Conservation (phyloP, 148 eudicot genomes). For the Limonium bicolor region DNA sequence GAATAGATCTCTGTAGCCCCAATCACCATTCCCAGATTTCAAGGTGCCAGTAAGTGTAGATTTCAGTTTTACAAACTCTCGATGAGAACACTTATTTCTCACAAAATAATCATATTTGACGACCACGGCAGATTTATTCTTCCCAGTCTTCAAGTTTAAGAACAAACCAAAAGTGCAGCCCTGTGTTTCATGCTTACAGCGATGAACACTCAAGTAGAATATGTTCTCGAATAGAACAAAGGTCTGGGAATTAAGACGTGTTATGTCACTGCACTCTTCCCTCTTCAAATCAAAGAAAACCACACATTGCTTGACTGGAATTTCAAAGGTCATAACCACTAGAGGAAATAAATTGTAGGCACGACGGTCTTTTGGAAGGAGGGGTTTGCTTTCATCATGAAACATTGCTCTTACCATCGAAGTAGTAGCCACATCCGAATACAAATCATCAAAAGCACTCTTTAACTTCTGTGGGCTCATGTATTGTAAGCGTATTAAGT, state of each 20-base stretch:
- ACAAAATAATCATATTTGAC: too few relatives aligned
- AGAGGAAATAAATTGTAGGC: slow-evolving; percentile 50
- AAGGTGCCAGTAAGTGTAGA: slow-evolving; percentile 54
- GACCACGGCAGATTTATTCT: too few relatives aligned
- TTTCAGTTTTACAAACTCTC: too few relatives aligned
- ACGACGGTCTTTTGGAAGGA: too few relatives aligned
- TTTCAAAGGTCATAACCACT: slow-evolving; percentile 37
- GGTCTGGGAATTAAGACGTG: slow-evolving; percentile 54
- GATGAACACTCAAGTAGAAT: slow-evolving; percentile 54
- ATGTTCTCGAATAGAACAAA: slow-evolving; percentile 63
- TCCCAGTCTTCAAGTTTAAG: too few relatives aligned
- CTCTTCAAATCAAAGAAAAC: slow-evolving; percentile 56
- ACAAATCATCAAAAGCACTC: slow-evolving; percentile 48
- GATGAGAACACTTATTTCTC: too few relatives aligned
- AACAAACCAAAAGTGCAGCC: too few relatives aligned
- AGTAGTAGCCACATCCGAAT: slow-evolving; percentile 28
- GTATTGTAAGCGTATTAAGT: slow-evolving; percentile 68
- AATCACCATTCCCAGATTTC: slow-evolving; percentile 36
- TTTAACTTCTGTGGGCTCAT: slow-evolving; percentile 48
- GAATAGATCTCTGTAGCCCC: slow-evolving; percentile 60
- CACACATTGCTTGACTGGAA: slow-evolving; percentile 44
- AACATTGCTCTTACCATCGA: too few relatives aligned
- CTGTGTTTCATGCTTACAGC: too few relatives aligned
- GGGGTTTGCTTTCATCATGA: too few relatives aligned
- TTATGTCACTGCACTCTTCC: slow-evolving; percentile 40